Base-by-base conservation (phyloP, 2,329 filamentous ascomycete genomes). In the Trichoderma breve region DNA sequence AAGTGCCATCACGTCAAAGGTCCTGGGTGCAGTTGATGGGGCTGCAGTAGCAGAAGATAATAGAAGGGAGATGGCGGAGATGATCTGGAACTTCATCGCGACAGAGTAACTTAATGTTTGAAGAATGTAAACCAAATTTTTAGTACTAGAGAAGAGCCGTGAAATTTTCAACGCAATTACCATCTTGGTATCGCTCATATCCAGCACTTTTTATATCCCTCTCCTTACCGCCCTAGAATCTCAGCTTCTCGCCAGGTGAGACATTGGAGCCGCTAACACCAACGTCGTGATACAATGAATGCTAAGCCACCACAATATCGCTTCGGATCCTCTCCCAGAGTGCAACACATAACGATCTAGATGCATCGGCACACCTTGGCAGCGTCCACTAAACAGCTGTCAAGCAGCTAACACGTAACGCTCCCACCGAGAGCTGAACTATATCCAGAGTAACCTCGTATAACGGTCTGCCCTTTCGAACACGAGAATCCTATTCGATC, bases 1-100 rank as follows among this genome's bases (percentile, higher is more conserved):
- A 70, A 89, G 83, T 71, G 86, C 79, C 76, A 88, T 60, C 18
- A 73, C n/a, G 32, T 68, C 43, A 51, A 73, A 73, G 8, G 68
- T 21, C 4, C 30, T 39, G 6, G 28, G 39, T 12, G 28, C 11
- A 11, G 43, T 6, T 2, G 55, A 15, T 4, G 72, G 51, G 7
- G 63, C 62, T 8, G 64, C 69, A 12, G 53, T 51, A 18, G 63
- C 58, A 12, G 39, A 34, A 28, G 69, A 34, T 9, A 58, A 15
- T 3, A 71, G 24, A 14, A 71, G 43, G 43, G 62, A 71, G 47
- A 72, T 28, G 14, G 51, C 8, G 14, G 71, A 57, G 24, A 66
- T 9, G 32, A 60, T 7, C 6, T 62, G 60, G 12, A 71, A 66
- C 67, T 65, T 72, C 64, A 69, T 72, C 9, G n/a, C 21, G 71